Evolutionary conservation across 306 rosid genomes (phyloP).

Genomic region (Cicer pinnatifidum): DNA sequence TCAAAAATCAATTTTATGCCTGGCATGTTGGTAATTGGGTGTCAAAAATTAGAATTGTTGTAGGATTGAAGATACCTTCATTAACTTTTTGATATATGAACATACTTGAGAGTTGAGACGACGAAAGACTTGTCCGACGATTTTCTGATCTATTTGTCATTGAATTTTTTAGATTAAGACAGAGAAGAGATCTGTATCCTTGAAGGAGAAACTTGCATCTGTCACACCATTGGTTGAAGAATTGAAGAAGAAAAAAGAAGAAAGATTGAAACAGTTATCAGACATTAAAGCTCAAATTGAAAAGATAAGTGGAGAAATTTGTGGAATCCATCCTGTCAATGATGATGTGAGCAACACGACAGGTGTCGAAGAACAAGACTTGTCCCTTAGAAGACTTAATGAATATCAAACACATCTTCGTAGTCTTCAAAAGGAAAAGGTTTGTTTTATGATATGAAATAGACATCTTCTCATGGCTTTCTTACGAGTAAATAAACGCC

Average conservation of each 20-base stretch:
- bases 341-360: constrained; percentile 42
- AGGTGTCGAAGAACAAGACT: constrained; percentile 68
- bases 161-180: constrained; percentile 58
- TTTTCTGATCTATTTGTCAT: constrained; percentile 43
- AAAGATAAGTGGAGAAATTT: constrained; percentile 83
- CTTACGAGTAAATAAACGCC: constrained; percentile 20
- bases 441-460: constrained; percentile 38
- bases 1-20: constrained; percentile 1
- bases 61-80: no score
- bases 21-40: not conserved
- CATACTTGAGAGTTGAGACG: constrained; percentile 15
- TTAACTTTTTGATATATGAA: not conserved
- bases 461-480: not conserved
- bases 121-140: not conserved
- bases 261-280: constrained; percentile 79
- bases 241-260: constrained; percentile 73
- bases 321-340: constrained; percentile 60
- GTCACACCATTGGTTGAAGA: constrained; percentile 84
- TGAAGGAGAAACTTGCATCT: constrained; percentile 87
- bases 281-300: constrained; percentile 78
- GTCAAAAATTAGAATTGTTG: not conserved
- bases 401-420: constrained; percentile 82
- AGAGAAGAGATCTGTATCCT: constrained; percentile 72
- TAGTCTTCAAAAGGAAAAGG: constrained; percentile 91
- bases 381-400: constrained; percentile 82